These are phyloP conservation scores for Conidiobolus incongruus DNA, from an alignment of 371 early-diverging fungal genomes.

Conservation along the genomic window DNA sequence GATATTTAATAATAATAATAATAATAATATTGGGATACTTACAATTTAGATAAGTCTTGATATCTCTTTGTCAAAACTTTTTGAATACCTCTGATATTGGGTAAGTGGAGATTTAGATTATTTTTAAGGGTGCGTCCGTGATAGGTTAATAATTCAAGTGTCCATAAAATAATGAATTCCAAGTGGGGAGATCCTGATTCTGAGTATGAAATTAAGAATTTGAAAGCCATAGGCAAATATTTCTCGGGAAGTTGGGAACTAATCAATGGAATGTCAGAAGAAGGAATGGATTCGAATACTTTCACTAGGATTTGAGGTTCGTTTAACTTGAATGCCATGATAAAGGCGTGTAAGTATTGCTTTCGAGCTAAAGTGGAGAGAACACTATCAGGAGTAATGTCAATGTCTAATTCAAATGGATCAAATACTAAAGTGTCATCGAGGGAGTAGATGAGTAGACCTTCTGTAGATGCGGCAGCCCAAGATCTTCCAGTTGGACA, in stretches of 20 bases:
- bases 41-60: not conserved
- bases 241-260: slow-evolving; percentile 53
- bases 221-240: slow-evolving; percentile 61
- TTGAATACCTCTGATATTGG: not conserved
- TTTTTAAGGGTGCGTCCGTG: slow-evolving; percentile 30
- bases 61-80: not conserved
- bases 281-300: slow-evolving; percentile 65
- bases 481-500: slow-evolving; percentile 83
- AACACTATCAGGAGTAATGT: slow-evolving; percentile 79
- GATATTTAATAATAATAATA: too few species aligned
- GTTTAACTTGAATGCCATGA: slow-evolving; percentile 80
- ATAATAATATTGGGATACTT: too few species aligned
- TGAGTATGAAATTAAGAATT: slow-evolving; percentile 54
- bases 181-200: slow-evolving; percentile 49
- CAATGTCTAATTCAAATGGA: slow-evolving; percentile 90
- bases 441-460: slow-evolving; percentile 77
- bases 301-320: slow-evolving; percentile 46
- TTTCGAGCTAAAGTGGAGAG: slow-evolving; percentile 33
- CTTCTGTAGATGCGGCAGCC: slow-evolving; percentile 94
- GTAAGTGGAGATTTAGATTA: not conserved
- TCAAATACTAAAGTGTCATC: slow-evolving; percentile 84
- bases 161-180: slow-evolving; percentile 76
- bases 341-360: slow-evolving; percentile 65
- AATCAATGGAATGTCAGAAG: slow-evolving; percentile 43
- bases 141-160: slow-evolving; percentile 34